Percentiles rank a stretch among this genome's conserved stretches.
Evolutionary conservation across 495 filamentous ascomycete genomes (phyloP).

Genomic region (Penicillium pulvis): DNA sequence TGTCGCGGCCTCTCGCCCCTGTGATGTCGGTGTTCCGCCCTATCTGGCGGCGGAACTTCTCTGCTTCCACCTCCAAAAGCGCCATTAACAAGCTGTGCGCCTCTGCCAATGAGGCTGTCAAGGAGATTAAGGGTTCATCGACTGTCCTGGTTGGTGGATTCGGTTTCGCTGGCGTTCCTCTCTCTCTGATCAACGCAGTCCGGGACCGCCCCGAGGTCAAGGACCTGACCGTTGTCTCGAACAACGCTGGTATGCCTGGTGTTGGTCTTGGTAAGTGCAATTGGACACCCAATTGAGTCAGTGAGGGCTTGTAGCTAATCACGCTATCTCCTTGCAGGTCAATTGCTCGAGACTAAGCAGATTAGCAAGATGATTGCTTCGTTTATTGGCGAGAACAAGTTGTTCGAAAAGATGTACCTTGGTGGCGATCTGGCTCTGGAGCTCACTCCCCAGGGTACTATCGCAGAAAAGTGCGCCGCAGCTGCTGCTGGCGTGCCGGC

Average conservation of each 20-base stretch:
- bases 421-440: slow-evolving; percentile 80
- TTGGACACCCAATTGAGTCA: not conserved
- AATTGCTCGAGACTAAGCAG: slow-evolving; percentile 75
- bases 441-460: slow-evolving; percentile 83
- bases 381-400: slow-evolving; percentile 90
- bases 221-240: slow-evolving; percentile 80
- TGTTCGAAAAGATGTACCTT: slow-evolving; percentile 83
- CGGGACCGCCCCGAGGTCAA: slow-evolving; percentile 70
- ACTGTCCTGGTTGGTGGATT: slow-evolving; percentile 82
- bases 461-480: slow-evolving; percentile 82
- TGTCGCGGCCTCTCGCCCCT: slow-evolving; percentile 34
- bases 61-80: slow-evolving; percentile 58
- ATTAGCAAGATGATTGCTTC: slow-evolving; percentile 86
- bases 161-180: slow-evolving; percentile 82
- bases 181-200: slow-evolving; percentile 79
- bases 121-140: slow-evolving; percentile 68
- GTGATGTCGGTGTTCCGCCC: slow-evolving; percentile 38
- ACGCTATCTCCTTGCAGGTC: slow-evolving; percentile 23
- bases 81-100: slow-evolving; percentile 79
- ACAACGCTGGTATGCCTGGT: slow-evolving; percentile 82
- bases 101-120: slow-evolving; percentile 69
- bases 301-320: not conserved
- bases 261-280: slow-evolving; percentile 63
- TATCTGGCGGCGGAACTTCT: slow-evolving; percentile 58
- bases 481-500: slow-evolving; percentile 86